A percentile compares a stretch with the other conserved stretches of the same genome.
Evolutionary conservation across 352 stramenopile genomes (phyloP).

Genomic region (Lagenidium giganteum): DNA sequence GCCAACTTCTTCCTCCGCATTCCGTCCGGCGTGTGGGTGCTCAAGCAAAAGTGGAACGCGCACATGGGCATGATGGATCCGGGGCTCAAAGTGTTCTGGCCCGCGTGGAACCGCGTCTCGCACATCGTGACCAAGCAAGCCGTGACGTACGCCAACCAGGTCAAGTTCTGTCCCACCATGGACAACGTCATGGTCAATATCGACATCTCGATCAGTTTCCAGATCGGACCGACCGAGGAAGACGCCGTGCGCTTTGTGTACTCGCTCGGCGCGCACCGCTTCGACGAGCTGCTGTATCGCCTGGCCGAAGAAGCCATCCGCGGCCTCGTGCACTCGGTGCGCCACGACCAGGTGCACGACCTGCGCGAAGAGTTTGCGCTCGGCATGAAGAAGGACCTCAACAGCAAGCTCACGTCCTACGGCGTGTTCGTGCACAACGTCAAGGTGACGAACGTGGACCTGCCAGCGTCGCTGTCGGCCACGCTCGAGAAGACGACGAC

Average conservation of each 20-base stretch:
- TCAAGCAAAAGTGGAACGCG: conserved; percentile 85
- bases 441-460: conserved; percentile 82
- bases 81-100: conserved; percentile 75
- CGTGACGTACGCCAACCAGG: conserved; percentile 72
- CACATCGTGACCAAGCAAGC: conserved; percentile 86
- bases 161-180: conserved; percentile 65
- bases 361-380: conserved; percentile 75
- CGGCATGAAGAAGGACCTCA: conserved; percentile 85
- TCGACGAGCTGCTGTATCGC: conserved; percentile 81
- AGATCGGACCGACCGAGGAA: conserved; percentile 73
- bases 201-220: conserved; percentile 85
- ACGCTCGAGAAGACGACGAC: conserved; percentile 77
- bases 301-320: conserved; percentile 75
- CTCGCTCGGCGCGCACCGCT: conserved; percentile 71
- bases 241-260: conserved; percentile 85
- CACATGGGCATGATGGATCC: conserved; percentile 75
- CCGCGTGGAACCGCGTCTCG: conserved; percentile 73
- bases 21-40: conserved; percentile 43
- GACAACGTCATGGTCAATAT: conserved; percentile 90
- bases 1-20: conserved; percentile 25
- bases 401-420: conserved; percentile 57
- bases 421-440: conserved; percentile 86
- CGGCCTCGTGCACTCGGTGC: conserved; percentile 73
- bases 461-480: conserved; percentile 51
- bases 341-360: conserved; percentile 80